Evolutionary conservation across 164 flowering plant species (phyloP).

Genomic region (Aristolochia contorta): DNA sequence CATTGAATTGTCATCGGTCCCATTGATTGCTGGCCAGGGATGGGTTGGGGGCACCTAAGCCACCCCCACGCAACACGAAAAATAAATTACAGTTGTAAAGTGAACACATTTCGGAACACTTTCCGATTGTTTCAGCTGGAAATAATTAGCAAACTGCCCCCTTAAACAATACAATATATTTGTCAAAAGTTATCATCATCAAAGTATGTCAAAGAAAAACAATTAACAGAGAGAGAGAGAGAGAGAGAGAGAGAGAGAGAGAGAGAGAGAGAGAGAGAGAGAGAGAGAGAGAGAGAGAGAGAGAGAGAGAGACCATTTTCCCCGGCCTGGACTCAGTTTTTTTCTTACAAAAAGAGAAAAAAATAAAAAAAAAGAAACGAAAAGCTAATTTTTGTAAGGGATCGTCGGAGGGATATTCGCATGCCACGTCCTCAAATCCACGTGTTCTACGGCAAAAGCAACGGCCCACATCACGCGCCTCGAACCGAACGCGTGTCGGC

Average conservation of each 20-base stretch:
- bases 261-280: not conserved
- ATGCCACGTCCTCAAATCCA: not conserved
- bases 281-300: too few relatives aligned
- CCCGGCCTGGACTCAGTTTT: not conserved
- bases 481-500: not conserved
- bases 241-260: not conserved
- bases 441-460: not conserved
- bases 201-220: not conserved
- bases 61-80: too few relatives aligned
- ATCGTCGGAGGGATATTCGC: not conserved
- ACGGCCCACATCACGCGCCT: not conserved
- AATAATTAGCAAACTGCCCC: too few relatives aligned
- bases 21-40: too few relatives aligned
- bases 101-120: too few relatives aligned
- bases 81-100: too few relatives aligned
- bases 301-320: not conserved
- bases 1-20: too few relatives aligned
- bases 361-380: not conserved
- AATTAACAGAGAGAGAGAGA: not conserved
- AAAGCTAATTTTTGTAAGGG: not conserved
- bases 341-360: not conserved
- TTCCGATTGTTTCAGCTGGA: too few relatives aligned
- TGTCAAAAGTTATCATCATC: too few relatives aligned
- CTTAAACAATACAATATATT: too few relatives aligned
- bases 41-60: too few relatives aligned